Evolutionary conservation across 768 basidiomycete species (phyloP).

Genomic region (Termitomyces sp.): DNA sequence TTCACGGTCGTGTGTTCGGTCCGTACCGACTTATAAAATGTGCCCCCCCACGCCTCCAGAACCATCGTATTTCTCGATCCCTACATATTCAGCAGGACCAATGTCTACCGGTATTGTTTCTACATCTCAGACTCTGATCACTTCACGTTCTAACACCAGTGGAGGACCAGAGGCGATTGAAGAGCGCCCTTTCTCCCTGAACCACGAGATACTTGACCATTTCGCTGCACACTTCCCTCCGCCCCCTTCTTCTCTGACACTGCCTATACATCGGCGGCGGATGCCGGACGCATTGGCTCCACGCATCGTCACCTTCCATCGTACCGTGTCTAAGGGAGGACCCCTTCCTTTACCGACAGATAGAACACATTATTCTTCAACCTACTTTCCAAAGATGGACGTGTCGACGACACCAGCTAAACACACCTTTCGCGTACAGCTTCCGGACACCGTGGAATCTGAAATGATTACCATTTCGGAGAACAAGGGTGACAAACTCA

Average conservation of each 20-base stretch:
- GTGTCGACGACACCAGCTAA: conserved; percentile 31
- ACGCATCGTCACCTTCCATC: conserved; percentile 12
- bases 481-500: conserved; percentile 51
- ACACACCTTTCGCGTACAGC: conserved; percentile 42
- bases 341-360: conserved; percentile 21
- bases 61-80: conserved; percentile 12
- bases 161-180: not conserved
- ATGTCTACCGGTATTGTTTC: conserved; percentile 8
- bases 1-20: conserved; percentile 9
- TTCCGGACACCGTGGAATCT: conserved; percentile 42
- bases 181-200: not conserved
- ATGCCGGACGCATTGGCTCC: conserved; percentile 14
- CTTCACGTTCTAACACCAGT: not conserved
- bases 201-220: conserved; percentile 20
- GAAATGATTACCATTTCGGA: conserved; percentile 65
- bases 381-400: conserved; percentile 38
- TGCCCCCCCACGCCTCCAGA: conserved; percentile 5
- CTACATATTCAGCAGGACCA: conserved; percentile 6
- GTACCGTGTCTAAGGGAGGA: conserved; percentile 3
- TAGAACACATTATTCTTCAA: conserved; percentile 20
- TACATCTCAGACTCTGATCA: not conserved
- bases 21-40: conserved; percentile 8
- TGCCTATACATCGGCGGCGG: conserved; percentile 15
- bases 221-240: conserved; percentile 24
- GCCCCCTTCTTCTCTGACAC: conserved; percentile 21